Conservation (phyloP, 495 filamentous ascomycete species). For the Penicillium cosmopolitanum region DNA sequence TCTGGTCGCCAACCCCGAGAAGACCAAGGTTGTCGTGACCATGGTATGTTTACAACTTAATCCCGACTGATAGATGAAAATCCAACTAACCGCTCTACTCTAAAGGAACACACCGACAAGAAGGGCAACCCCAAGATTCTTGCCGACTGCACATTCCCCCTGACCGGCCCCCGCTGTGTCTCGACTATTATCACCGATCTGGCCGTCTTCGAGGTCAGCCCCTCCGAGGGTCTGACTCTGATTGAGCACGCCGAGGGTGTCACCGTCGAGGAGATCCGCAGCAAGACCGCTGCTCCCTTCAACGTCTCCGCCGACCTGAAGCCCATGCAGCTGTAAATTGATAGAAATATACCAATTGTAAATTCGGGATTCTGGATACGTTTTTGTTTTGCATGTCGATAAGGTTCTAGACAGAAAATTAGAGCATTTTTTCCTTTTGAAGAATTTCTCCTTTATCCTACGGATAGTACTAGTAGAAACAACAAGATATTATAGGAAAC, state of each 20-base stretch:
- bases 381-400: slow-evolving; percentile 4
- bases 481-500: no score
- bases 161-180: slow-evolving; percentile 82
- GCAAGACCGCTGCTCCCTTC: slow-evolving; percentile 87
- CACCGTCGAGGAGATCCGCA: slow-evolving; percentile 80
- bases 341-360: slow-evolving; percentile 8
- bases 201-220: slow-evolving; percentile 83
- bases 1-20: slow-evolving; percentile 78
- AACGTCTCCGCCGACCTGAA: slow-evolving; percentile 72
- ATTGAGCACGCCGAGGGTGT: slow-evolving; percentile 82
- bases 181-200: slow-evolving; percentile 90
- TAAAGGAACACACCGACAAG: slow-evolving; percentile 78
- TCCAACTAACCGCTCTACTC: background rate
- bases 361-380: background rate
- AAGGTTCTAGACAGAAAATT: slow-evolving; percentile 3
- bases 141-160: slow-evolving; percentile 75
- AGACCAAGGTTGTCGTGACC: slow-evolving; percentile 86
- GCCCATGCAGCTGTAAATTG: slow-evolving; percentile 56
- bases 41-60: slow-evolving; percentile 53
- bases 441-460: no score
- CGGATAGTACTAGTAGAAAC: no score
- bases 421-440: background rate
- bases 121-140: slow-evolving; percentile 89
- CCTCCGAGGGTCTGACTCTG: slow-evolving; percentile 74
- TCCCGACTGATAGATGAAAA: background rate